Conservation (phyloP, 257 asterid species). For the Solanum arcanum region DNA sequence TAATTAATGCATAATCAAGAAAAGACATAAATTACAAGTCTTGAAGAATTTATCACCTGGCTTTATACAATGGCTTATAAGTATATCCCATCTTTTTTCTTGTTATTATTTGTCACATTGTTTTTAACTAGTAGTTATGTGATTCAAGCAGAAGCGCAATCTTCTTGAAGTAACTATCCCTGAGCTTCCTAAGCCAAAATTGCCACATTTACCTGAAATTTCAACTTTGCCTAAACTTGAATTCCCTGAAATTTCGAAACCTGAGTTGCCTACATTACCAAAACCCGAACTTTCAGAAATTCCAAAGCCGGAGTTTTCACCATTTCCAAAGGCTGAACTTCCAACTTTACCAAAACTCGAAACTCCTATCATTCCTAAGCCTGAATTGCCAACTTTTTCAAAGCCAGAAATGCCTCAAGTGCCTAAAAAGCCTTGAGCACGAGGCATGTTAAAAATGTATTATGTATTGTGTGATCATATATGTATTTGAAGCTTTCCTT, state of each 20-base stretch:
- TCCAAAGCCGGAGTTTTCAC: not conserved
- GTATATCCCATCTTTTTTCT: not conserved
- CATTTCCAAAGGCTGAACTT: not conserved
- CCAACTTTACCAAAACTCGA: constrained; percentile 1
- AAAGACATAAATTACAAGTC: not conserved
- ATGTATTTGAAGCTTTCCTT: not conserved
- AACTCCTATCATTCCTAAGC: not conserved
- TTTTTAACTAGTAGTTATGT: not conserved
- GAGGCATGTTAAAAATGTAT: not conserved
- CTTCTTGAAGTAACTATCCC: not conserved
- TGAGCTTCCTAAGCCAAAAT: constrained; percentile 2
- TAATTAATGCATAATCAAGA: not conserved
- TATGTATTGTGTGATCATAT: not conserved
- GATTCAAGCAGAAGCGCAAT: not conserved
- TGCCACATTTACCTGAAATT: constrained; percentile 9
- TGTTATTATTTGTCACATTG: not conserved
- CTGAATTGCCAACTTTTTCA: not conserved
- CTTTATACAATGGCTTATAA: not conserved
- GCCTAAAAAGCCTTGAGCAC: not conserved
- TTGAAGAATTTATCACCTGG: not conserved
- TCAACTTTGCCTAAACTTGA: constrained; percentile 7
- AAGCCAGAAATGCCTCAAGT: not conserved
- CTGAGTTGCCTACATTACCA: not conserved
- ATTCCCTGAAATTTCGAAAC: not conserved
- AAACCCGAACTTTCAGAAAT: not conserved